phyloP scores from a whole-genome alignment of 2,329 filamentous ascomycete species.

The Paecilomyces variotii region DNA sequence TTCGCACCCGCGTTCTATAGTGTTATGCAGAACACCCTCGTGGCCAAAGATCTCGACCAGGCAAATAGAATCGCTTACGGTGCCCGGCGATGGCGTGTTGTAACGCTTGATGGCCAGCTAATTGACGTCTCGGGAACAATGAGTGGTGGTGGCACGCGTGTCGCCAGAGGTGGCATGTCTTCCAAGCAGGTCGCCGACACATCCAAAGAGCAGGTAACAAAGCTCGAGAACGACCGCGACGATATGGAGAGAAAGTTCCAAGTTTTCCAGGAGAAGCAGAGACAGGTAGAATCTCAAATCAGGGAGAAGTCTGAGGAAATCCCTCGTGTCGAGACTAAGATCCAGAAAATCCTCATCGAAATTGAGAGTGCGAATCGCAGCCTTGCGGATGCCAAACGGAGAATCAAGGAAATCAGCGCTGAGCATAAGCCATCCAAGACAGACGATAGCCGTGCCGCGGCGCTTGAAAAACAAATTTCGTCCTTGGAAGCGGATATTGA shows the following conservation, averaged over 20 bases:
- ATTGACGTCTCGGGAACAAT: constrained; percentile 99
- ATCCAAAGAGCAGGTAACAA: constrained; percentile 77
- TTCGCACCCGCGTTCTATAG: constrained; percentile 92
- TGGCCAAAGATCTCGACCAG: constrained; percentile 86
- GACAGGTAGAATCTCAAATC: constrained; percentile 66
- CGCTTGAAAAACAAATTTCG: constrained; percentile 69
- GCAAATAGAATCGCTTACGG: constrained; percentile 96
- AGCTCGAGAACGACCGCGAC: constrained; percentile 82
- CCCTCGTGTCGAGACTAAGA: constrained; percentile 76
- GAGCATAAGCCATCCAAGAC: constrained; percentile 74
- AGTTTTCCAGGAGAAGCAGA: constrained; percentile 75
- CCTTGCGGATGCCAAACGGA: constrained; percentile 71
- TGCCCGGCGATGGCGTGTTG: constrained; percentile 86
- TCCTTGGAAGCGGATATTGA: constrained; percentile 70
- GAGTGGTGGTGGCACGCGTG: constrained; percentile 89
- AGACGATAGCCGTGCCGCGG: constrained; percentile 65
- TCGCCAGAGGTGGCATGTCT: constrained; percentile 91
- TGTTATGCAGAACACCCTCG: constrained; percentile 88
- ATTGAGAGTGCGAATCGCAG: constrained; percentile 81
- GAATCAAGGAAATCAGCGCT: constrained; percentile 73
- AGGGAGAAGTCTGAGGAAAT: constrained; percentile 68
- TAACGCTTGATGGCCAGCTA: constrained; percentile 87
- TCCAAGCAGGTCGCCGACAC: constrained; percentile 86
- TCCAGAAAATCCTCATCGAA: constrained; percentile 85
- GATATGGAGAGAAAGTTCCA: constrained; percentile 73